Evolutionary conservation across 2,329 filamentous ascomycete genomes (phyloP).

Genomic region (Ceratocystis ficicola): DNA sequence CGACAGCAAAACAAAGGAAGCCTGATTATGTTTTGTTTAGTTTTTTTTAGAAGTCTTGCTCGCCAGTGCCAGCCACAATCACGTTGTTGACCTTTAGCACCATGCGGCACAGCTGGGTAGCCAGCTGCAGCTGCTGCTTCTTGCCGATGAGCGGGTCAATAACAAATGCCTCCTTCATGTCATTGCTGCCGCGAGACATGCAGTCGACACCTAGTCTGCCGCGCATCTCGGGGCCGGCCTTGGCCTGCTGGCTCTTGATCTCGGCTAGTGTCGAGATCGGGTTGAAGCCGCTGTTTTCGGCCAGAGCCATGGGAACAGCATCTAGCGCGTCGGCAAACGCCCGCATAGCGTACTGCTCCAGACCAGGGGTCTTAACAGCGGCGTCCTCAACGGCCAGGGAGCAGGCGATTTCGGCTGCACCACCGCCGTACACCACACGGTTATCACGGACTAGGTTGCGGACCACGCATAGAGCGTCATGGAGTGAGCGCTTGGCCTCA

Average conservation of each 20-base stretch:
- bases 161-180: conserved; percentile 97
- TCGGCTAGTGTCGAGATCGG: conserved; percentile 90
- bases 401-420: conserved; percentile 93
- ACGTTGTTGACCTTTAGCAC: conserved; percentile 96
- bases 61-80: conserved; percentile 76
- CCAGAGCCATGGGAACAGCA: conserved; percentile 83
- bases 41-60: conserved; percentile 63
- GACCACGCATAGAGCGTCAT: conserved; percentile 94
- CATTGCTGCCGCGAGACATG: conserved; percentile 88
- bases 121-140: conserved; percentile 89
- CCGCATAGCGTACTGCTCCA: conserved; percentile 98
- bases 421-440: conserved; percentile 92
- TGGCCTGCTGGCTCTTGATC: conserved; percentile 93
- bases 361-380: conserved; percentile 84
- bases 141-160: conserved; percentile 98
- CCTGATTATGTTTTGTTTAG: conserved; percentile 25
- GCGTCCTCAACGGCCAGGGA: conserved; percentile 92
- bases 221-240: conserved; percentile 42
- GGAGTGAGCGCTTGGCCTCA: conserved; percentile 92
- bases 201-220: conserved; percentile 85
- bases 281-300: conserved; percentile 92
- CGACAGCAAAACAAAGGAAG: background rate
- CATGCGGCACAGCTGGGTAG: conserved; percentile 96
- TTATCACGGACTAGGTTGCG: conserved; percentile 93
- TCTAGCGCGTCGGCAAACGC: conserved; percentile 94